Evolutionary conservation across 73 alveolate genomes (phyloP).

Genomic region (Blepharisma japonicum): DNA sequence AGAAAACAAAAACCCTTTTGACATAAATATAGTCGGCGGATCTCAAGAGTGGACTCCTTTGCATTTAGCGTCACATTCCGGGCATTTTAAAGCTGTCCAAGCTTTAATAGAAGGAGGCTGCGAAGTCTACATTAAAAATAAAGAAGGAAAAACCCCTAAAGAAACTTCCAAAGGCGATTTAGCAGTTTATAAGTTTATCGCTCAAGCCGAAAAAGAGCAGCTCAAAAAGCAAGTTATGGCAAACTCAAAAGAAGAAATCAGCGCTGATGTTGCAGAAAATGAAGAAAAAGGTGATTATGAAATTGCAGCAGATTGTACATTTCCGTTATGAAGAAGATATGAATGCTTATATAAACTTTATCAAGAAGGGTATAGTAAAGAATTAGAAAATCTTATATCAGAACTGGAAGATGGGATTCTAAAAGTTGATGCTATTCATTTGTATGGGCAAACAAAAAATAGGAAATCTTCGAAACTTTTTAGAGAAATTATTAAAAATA

Average conservation of each 20-base stretch:
- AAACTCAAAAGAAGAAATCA: too few relatives aligned
- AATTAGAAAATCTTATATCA: too few relatives aligned
- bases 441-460: background rate
- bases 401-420: background rate
- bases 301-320: too few relatives aligned
- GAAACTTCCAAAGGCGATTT: conserved; percentile 25
- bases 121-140: conserved; percentile 33
- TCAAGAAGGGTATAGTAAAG: too few relatives aligned
- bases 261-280: too few relatives aligned
- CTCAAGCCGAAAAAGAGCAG: conserved; percentile 27
- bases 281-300: too few relatives aligned
- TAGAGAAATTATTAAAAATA: background rate
- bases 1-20: conserved; percentile 40
- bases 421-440: conserved; percentile 22
- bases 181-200: conserved; percentile 12
- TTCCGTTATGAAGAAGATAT: too few relatives aligned
- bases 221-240: too few relatives aligned
- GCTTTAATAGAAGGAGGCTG: conserved; percentile 55
- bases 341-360: too few relatives aligned
- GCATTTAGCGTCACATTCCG: conserved; percentile 69
- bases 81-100: conserved; percentile 61
- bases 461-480: conserved; percentile 6
- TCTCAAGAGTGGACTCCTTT: conserved; percentile 54
- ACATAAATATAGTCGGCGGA: conserved; percentile 54
- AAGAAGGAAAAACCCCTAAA: conserved; percentile 42